A percentile compares a stretch with the other conserved stretches of the same genome.
Conservation (phyloP, 163 green algal species). For the Chlorella variabilis region DNA sequence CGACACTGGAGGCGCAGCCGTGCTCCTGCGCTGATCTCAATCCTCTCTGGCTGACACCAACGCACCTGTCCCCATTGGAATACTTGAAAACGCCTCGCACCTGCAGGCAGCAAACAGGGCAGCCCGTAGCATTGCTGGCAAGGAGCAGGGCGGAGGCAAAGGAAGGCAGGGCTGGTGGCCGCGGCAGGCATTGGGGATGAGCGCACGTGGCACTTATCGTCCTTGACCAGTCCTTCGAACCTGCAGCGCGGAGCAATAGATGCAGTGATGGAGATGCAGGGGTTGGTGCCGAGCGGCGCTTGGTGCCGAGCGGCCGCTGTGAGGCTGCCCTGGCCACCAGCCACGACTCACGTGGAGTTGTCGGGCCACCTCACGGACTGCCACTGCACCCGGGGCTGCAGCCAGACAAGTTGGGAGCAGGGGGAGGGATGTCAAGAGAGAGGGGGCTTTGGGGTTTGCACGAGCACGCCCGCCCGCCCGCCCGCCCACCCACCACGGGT, state of each 20-base stretch:
- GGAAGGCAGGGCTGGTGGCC: neutral
- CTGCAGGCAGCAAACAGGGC: too few species aligned
- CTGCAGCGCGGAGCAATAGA: constrained; percentile 3
- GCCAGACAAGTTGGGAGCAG: neutral
- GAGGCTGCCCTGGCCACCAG: too few species aligned
- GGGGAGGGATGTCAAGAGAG: neutral
- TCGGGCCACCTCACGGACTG: constrained; percentile 33
- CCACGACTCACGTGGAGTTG: constrained; percentile 17
- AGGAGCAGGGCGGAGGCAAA: too few species aligned
- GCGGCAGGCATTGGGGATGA: neutral
- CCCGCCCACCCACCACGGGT: too few species aligned
- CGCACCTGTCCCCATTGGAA: constrained; percentile 42
- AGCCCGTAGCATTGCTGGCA: too few species aligned
- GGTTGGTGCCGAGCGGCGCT: neutral
- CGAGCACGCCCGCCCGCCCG: too few species aligned
- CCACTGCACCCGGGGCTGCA: constrained; percentile 32
- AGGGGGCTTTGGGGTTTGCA: neutral
- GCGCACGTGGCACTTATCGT: constrained; percentile 42
- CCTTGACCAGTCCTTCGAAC: constrained; percentile 49
- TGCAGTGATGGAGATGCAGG: neutral
- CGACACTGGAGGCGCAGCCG: too few species aligned
- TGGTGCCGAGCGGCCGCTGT: too few species aligned
- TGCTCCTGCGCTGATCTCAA: too few species aligned
- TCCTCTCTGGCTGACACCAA: too few species aligned
- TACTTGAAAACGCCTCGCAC: constrained; percentile 46